A percentile compares a stretch with the other conserved stretches of the same genome.
Conservation (phyloP, 495 filamentous ascomycete species). For the Neurospora sp. region DNA sequence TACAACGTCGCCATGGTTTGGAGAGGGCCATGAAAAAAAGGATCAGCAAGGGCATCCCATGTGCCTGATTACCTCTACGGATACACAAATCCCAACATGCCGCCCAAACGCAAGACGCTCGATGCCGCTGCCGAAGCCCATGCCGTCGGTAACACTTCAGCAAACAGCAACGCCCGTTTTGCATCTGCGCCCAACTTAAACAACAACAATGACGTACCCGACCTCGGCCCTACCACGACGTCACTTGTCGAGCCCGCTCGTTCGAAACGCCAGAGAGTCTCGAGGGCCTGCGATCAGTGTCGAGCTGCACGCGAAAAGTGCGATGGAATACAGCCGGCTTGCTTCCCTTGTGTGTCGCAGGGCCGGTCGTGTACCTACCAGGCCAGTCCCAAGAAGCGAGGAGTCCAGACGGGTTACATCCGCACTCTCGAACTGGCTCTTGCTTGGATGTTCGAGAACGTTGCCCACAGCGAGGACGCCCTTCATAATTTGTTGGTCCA, state of each 20-base stretch:
- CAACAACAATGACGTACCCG: conserved; percentile 11
- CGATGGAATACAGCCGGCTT: conserved; percentile 52
- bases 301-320: conserved; percentile 57
- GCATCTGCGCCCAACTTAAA: background rate
- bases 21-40: background rate
- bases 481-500: conserved; percentile 20
- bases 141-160: background rate
- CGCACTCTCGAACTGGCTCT: conserved; percentile 46
- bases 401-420: conserved; percentile 55
- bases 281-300: conserved; percentile 59
- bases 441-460: conserved; percentile 26
- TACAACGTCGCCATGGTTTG: background rate
- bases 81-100: conserved; percentile 6
- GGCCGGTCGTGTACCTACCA: conserved; percentile 57
- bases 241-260: conserved; percentile 5
- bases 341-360: conserved; percentile 52
- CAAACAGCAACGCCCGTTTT: background rate
- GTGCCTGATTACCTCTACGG: background rate
- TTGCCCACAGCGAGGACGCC: conserved; percentile 20
- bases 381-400: conserved; percentile 61
- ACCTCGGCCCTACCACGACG: conserved; percentile 11
- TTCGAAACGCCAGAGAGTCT: conserved; percentile 50
- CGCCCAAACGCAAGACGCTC: conserved; percentile 13
- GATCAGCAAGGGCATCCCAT: background rate
- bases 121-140: conserved; percentile 2